Conservation (phyloP, 495 filamentous ascomycete genomes). For the Chaetomium tenue region DNA sequence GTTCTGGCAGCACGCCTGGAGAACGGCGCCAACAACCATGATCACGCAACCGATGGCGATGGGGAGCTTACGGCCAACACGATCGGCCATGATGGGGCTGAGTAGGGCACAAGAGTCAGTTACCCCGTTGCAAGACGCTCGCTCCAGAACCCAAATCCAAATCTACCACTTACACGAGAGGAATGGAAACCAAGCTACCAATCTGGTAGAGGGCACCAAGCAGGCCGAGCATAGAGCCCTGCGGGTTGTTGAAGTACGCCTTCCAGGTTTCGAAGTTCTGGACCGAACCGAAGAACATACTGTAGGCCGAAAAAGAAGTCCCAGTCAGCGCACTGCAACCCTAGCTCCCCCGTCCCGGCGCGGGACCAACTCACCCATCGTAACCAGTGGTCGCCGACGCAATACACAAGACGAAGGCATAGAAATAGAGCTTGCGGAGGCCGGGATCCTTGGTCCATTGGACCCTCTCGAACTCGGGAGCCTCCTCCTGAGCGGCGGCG, state of each 20-base stretch:
- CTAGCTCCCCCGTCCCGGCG: not conserved
- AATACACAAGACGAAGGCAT: constrained; percentile 56
- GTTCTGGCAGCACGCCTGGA: constrained; percentile 53
- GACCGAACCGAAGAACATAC: constrained; percentile 56
- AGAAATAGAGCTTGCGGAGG: constrained; percentile 61
- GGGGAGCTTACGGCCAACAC: constrained; percentile 59
- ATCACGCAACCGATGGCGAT: constrained; percentile 61
- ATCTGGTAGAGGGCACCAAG: constrained; percentile 68
- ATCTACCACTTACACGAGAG: constrained; percentile 54
- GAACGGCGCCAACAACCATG: constrained; percentile 60
- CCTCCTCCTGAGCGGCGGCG: constrained; percentile 48
- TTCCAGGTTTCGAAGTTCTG: constrained; percentile 55
- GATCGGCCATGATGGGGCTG: constrained; percentile 60
- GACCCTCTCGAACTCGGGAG: constrained; percentile 58
- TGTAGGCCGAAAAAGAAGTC: too few relatives aligned
- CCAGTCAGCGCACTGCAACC: not conserved
- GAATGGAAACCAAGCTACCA: constrained; percentile 62
- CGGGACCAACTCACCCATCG: constrained; percentile 50
- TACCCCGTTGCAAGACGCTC: not conserved
- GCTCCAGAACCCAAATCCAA: not conserved
- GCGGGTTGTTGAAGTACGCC: constrained; percentile 51
- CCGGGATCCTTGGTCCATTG: constrained; percentile 60
- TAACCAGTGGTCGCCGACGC: constrained; percentile 66
- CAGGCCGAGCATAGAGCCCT: constrained; percentile 56
- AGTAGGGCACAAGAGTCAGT: constrained; percentile 29